These are phyloP conservation scores for Suhomyces pyralidae DNA, from an alignment of 805 yeast species.

Conservation along the genomic window DNA sequence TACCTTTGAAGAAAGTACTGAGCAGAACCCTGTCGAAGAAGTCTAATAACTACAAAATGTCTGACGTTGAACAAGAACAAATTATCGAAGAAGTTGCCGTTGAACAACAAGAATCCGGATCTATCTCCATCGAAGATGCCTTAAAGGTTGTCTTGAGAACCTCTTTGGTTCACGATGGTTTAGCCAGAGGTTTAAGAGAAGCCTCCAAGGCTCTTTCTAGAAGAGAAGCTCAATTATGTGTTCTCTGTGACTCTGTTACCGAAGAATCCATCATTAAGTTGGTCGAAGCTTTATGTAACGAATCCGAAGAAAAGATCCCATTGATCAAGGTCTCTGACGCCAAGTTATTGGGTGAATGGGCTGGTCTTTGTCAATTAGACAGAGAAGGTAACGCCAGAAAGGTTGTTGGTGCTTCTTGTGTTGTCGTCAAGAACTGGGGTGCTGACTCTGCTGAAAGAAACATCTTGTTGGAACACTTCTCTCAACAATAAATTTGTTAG, in stretches of 20 bases:
- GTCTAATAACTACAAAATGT: constrained; percentile 61
- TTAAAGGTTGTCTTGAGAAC: constrained; percentile 97
- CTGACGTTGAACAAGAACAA: constrained; percentile 91
- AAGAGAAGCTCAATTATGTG: constrained; percentile 97
- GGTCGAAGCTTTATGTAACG: constrained; percentile 99
- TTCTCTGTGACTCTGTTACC: constrained; percentile 96
- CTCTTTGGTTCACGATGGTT: constrained; percentile 97
- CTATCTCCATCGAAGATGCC: constrained; percentile 97
- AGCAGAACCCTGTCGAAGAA: constrained; percentile 63
- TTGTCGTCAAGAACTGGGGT: constrained; percentile 99
- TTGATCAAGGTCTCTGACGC: constrained; percentile 99
- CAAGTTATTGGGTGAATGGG: constrained; percentile 99
- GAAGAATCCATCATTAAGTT: constrained; percentile 95
- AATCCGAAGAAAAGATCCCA: constrained; percentile 94
- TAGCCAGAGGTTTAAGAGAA: constrained; percentile 99
- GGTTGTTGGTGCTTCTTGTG: constrained; percentile 99
- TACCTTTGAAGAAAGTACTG: constrained; percentile 18
- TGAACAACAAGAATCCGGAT: constrained; percentile 80
- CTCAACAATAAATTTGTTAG: constrained; percentile 51
- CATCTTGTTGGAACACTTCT: constrained; percentile 93
- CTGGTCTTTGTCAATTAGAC: constrained; percentile 99
- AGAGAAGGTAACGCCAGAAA: constrained; percentile 99
- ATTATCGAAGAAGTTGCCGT: constrained; percentile 79
- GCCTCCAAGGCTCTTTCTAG: constrained; percentile 97
- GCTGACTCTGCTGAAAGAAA: constrained; percentile 97